Evolutionary conservation across 495 filamentous ascomycete genomes (phyloP).

Genomic region (Penicillium samsonianum): DNA sequence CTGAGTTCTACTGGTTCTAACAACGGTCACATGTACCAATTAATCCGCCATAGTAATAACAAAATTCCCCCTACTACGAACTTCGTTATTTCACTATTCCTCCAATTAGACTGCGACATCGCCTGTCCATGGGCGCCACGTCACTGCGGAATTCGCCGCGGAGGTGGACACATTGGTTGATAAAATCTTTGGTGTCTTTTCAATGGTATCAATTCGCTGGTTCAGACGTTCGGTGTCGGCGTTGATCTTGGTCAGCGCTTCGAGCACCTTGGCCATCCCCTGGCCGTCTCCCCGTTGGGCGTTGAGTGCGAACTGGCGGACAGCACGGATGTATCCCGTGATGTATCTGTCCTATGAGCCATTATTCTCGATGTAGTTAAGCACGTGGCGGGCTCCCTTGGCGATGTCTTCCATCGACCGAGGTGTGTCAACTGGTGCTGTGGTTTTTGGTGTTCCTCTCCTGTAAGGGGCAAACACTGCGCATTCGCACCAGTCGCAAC

Average conservation of each 20-base stretch:
- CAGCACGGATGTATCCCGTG: slow-evolving; percentile 19
- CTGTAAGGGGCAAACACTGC: no score
- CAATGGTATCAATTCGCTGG: slow-evolving; percentile 19
- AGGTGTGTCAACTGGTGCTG: no score
- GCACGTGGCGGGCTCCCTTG: slow-evolving; percentile 12
- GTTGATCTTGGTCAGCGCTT: slow-evolving; percentile 21
- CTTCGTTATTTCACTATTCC: no score
- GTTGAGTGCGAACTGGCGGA: slow-evolving; percentile 23
- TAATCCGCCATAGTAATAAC: no score
- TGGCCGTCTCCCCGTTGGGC: slow-evolving; percentile 22
- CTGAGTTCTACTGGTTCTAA: no score
- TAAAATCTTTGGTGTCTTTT: slow-evolving; percentile 6
- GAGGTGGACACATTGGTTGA: slow-evolving; percentile 5
- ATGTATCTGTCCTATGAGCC: slow-evolving; percentile 18
- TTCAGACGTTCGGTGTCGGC: slow-evolving; percentile 19
- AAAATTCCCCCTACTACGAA: no score
- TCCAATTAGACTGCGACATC: no score
- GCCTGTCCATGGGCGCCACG: no score
- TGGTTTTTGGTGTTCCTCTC: no score
- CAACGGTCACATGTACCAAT: no score
- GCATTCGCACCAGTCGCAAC: no score
- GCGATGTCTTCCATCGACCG: slow-evolving; percentile 15
- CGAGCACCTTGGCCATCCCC: slow-evolving; percentile 24
- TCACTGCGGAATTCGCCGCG: slow-evolving; percentile 11
- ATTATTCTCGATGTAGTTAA: slow-evolving; percentile 20